Evolutionary conservation across 176 grass and related monocot species (phyloP), one percentile per base, ranked within the genome.

Genomic region (Pharus latifolius): DNA sequence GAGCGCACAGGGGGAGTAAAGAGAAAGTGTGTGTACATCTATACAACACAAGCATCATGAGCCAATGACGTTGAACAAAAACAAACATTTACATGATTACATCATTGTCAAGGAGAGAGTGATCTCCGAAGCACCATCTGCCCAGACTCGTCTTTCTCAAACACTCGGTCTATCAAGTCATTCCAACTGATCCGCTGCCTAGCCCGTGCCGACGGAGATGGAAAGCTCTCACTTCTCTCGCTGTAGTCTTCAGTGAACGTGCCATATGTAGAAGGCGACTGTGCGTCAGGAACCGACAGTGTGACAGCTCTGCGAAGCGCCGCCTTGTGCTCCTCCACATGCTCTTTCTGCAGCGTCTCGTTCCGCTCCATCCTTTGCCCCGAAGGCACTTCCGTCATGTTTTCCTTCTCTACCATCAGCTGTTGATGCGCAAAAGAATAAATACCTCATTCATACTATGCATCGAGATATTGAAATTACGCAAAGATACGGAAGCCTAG

Each of bases 301-400:
- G 89, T 93, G 33, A 90, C 67, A 0, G 94, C 89, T 57, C 89
- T 81, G 42, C 63, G 78, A 3, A 93, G 41, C 20, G 94, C 94
- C 6, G 83, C 94, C 74, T 78, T 92, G 75, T 97, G 89, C 83
- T 92, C 86, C 73, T 97, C 83, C 3, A 63, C 56, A 10, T 88
- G 89, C 33, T 93, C 94, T 61, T 35, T 82, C 48, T 67, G 81
- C 26, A 97, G 73, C 2, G 71, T 90, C 77, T 92, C 86, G 59
- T 97, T 82, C 57, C 89, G 80, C 78, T 98, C 84, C 94, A 98
- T 98, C 64, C 34, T 80, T 66, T 98, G 94, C 67, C 92, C 71
- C 2, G 80, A 61, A 3, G 94, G 94, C 13, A 90, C 85, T 6
- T 53, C 80, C 81, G 76, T 83, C 6, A 60, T 69, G 2, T 57